These are phyloP conservation scores for Epichloe scottii DNA, from an alignment of 2,329 filamentous ascomycete species.

Conservation along the genomic window DNA sequence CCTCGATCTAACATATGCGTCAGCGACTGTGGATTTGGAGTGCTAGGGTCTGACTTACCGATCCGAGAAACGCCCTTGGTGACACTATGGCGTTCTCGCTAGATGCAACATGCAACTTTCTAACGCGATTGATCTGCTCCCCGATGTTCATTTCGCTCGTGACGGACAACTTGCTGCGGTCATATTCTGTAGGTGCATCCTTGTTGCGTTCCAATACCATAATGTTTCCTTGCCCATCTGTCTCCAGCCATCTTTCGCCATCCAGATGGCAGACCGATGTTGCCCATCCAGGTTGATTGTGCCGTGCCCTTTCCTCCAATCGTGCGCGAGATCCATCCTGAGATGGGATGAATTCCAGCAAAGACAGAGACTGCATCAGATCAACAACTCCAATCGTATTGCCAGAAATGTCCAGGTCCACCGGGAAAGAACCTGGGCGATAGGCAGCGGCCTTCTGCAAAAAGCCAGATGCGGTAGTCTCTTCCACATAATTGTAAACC, in stretches of 20 bases:
- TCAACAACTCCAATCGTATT: constrained; percentile 76
- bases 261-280: constrained; percentile 66
- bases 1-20: constrained; percentile 54
- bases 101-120: constrained; percentile 55
- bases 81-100: constrained; percentile 54
- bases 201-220: constrained; percentile 64
- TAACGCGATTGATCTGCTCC: constrained; percentile 86
- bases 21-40: not conserved
- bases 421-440: constrained; percentile 70
- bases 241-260: constrained; percentile 64
- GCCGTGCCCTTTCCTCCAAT: constrained; percentile 63
- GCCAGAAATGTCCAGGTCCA: constrained; percentile 64
- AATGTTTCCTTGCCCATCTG: constrained; percentile 80
- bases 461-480: constrained; percentile 38
- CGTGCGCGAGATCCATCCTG: constrained; percentile 43
- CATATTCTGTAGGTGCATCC: constrained; percentile 61
- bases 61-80: constrained; percentile 78
- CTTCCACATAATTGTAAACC: constrained; percentile 43
- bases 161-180: constrained; percentile 56
- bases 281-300: constrained; percentile 71
- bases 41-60: constrained; percentile 42
- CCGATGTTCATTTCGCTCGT: constrained; percentile 76
- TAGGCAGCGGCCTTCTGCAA: constrained; percentile 65
- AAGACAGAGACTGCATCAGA: constrained; percentile 80
- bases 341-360: constrained; percentile 58